Percentiles rank a stretch among this genome's conserved stretches.
These are phyloP conservation scores for Acanthamoeba divionensis DNA, from an alignment of 208 protist genomes.

Conservation along the genomic window DNA sequence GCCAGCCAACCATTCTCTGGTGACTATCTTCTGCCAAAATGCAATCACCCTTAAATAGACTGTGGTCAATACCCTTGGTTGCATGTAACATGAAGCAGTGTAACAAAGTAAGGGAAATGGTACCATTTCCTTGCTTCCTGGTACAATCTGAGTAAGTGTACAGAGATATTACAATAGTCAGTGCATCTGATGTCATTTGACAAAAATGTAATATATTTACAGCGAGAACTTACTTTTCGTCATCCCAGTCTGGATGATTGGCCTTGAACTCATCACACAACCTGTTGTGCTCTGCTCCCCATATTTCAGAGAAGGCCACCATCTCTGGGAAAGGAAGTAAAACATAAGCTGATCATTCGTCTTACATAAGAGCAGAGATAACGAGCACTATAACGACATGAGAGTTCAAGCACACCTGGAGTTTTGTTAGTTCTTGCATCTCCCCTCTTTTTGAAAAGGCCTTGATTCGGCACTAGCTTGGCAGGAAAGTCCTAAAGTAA, in stretches of 20 bases:
- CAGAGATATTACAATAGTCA: too few relatives aligned
- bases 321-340: not conserved
- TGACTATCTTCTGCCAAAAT: slow-evolving; percentile 12
- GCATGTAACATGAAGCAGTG: not conserved
- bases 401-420: not conserved
- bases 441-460: not conserved
- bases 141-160: not conserved
- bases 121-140: slow-evolving; percentile 8
- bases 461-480: not conserved
- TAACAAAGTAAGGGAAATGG: not conserved
- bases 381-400: too few relatives aligned
- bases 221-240: not conserved
- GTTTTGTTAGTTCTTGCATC: slow-evolving; percentile 13
- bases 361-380: too few relatives aligned
- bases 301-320: not conserved
- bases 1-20: slow-evolving; percentile 10
- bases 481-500: not conserved
- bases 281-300: slow-evolving; percentile 20
- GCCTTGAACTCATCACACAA: not conserved
- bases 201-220: too few relatives aligned
- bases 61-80: not conserved
- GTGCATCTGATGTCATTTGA: too few relatives aligned
- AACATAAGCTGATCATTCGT: too few relatives aligned
- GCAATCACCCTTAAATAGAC: not conserved
- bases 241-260: not conserved